phyloP scores from a whole-genome alignment of 768 basidiomycete species.

The Gyrodon lividus region DNA sequence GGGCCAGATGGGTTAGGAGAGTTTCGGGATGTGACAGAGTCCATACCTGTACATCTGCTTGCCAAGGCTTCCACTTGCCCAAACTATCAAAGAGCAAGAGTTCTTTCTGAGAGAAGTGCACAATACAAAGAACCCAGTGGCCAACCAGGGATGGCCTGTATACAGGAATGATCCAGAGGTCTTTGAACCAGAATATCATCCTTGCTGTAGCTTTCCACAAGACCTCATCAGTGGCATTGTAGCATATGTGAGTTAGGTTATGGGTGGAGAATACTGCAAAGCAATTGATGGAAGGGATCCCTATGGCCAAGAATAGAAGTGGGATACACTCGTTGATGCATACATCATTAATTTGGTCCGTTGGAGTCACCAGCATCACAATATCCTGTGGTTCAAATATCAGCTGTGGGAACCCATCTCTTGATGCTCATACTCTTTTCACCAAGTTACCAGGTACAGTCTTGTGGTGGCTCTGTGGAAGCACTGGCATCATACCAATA shows the following conservation, averaged over 20 bases:
- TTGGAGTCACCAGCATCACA: not conserved
- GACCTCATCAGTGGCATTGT: not conserved
- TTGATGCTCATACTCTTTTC: not conserved
- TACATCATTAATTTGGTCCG: constrained; percentile 2
- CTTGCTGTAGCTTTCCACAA: constrained; percentile 21
- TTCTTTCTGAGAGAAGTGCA: not conserved
- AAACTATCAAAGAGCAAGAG: constrained; percentile 17
- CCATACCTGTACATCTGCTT: not conserved
- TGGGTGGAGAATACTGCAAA: constrained; percentile 9
- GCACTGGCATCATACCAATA: not conserved
- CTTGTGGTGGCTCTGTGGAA: not conserved
- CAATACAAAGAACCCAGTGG: constrained; percentile 37
- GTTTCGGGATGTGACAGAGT: no score
- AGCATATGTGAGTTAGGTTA: constrained; percentile 2
- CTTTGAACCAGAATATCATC: constrained; percentile 30
- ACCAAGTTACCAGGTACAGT: not conserved
- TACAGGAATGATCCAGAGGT: constrained; percentile 39
- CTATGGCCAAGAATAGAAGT: constrained; percentile 2
- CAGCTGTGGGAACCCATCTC: not conserved
- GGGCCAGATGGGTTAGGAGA: no score
- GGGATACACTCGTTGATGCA: constrained; percentile 11
- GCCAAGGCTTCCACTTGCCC: constrained; percentile 3
- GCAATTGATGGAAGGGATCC: not conserved
- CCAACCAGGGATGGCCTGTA: constrained; percentile 20
- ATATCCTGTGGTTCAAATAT: constrained; percentile 6